These are phyloP conservation scores for Apophysomyces trapeziformis DNA, from an alignment of 371 early-diverging fungal genomes.

Conservation along the genomic window DNA sequence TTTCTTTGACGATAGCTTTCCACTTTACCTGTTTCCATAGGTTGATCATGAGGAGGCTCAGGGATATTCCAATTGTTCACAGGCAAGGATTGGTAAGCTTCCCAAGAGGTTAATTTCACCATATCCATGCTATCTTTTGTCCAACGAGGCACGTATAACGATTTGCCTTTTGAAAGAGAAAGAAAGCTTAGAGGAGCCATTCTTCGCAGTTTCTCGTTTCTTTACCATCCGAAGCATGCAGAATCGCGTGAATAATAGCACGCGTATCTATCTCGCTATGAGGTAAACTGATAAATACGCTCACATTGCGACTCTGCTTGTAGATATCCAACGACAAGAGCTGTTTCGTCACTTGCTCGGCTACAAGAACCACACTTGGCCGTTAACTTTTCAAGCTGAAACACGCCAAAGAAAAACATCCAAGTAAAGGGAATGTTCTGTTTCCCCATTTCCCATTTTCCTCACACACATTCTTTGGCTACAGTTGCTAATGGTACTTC, in stretches of 20 bases:
- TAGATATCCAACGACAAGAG: conserved; percentile 52
- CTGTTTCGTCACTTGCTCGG: conserved; percentile 51
- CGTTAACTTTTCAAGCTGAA: neutral
- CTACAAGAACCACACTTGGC: conserved; percentile 25
- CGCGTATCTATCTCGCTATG: conserved; percentile 62
- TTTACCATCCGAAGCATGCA: conserved; percentile 1
- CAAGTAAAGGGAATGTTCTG: no score
- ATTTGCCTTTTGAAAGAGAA: conserved; percentile 46
- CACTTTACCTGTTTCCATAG: conserved; percentile 56
- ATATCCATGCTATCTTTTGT: conserved; percentile 69
- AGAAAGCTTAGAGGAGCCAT: neutral
- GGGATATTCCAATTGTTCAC: conserved; percentile 72
- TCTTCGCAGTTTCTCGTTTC: neutral
- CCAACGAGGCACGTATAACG: conserved; percentile 71
- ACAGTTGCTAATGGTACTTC: neutral
- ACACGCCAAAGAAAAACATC: no score
- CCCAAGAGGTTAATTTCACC: conserved; percentile 63
- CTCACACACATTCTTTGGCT: conserved; percentile 10
- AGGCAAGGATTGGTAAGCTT: conserved; percentile 65
- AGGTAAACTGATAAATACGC: conserved; percentile 72
- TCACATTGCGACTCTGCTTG: conserved; percentile 52
- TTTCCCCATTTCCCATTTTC: no score
- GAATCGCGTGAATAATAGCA: conserved; percentile 46
- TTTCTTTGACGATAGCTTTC: no score
- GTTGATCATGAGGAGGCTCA: conserved; percentile 60